Base-by-base conservation (phyloP, 2,329 filamentous ascomycete genomes). In the Alternaria ethzedia region DNA sequence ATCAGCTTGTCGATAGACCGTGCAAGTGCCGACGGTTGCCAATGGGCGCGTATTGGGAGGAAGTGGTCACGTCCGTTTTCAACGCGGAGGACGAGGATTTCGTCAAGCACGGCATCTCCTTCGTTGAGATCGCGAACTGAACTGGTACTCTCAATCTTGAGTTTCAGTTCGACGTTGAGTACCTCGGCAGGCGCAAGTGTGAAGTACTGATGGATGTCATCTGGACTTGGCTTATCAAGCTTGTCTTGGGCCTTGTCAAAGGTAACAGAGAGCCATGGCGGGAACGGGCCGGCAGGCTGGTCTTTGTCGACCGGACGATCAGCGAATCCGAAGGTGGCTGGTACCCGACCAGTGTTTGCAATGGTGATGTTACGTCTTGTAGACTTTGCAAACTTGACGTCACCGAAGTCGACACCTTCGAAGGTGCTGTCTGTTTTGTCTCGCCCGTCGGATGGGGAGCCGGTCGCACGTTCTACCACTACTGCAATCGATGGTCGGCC, bases 1-100 rank as follows among this genome's bases (percentile, higher is more conserved):
- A 96, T 93, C 9, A 99, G 86, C 73, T 97, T 94, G 64, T 94
- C 91, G n/a, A 99, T 86, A 0, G 92, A 94, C 41, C 93, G 89
- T 0, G 92, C 93, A 52, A 98, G 92, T 71, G 90, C 92, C 0
- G 93, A 93, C 9, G 91, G 91, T 4, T 90, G 83, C 95, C 96
- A 99, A 1, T 82, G 83, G 0, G 88, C 96, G 23, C 87, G 89
- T 0, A 97, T 84, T 0, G 94, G 91, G 43, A 99, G 88, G 76
- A 99, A 99, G 75, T 98, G 92, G 72, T 99, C 96, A 51, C 94
- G 87, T 1, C 96, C 96, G 56, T 91, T 88, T 11, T 89, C 86
- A 6, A 99, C 92, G 1, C 94, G 89, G 9, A 99, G 85, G 2
- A 99, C 90, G 8, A 99, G 84, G 4, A 99, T 90, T 68, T 98